Evolutionary conservation across 305 asterid genomes (phyloP).

Genomic region (Rubia tinctorum): DNA sequence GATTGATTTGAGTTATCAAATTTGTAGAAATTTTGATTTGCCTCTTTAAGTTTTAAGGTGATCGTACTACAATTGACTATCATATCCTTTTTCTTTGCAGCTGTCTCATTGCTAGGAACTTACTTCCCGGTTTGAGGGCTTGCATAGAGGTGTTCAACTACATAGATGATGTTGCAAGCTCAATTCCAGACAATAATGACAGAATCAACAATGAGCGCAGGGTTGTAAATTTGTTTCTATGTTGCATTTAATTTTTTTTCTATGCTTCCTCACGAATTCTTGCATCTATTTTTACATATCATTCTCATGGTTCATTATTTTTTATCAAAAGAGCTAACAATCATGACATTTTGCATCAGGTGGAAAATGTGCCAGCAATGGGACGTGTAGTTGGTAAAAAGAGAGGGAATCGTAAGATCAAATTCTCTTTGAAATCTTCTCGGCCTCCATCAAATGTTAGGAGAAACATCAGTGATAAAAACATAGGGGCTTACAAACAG

Average conservation of each 20-base stretch:
- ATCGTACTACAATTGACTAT: neutral
- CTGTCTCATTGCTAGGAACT: slow-evolving; percentile 89
- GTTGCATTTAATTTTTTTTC: neutral
- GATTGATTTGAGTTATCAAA: neutral
- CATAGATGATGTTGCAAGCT: slow-evolving; percentile 57
- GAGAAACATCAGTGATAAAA: slow-evolving; percentile 85
- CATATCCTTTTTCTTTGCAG: slow-evolving; percentile 39
- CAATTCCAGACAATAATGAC: slow-evolving; percentile 52
- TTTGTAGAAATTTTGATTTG: neutral
- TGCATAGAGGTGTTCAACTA: slow-evolving; percentile 81
- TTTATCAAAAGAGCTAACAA: neutral
- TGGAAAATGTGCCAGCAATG: slow-evolving; percentile 50
- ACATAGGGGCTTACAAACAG: slow-evolving; percentile 56
- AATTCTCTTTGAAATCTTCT: slow-evolving; percentile 92
- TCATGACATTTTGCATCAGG: slow-evolving; percentile 27
- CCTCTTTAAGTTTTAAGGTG: neutral
- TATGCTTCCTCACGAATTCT: too few species aligned
- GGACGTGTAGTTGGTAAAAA: slow-evolving; percentile 85
- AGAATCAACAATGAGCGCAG: slow-evolving; percentile 47
- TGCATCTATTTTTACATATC: too few species aligned
- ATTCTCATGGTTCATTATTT: neutral
- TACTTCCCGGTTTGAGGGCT: slow-evolving; percentile 91
- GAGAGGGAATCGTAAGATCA: slow-evolving; percentile 86
- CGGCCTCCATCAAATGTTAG: slow-evolving; percentile 99
- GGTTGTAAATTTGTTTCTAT: slow-evolving; percentile 33